Base-by-base conservation (phyloP, 176 grass and related monocot genomes). In the Aegilops longissima region DNA sequence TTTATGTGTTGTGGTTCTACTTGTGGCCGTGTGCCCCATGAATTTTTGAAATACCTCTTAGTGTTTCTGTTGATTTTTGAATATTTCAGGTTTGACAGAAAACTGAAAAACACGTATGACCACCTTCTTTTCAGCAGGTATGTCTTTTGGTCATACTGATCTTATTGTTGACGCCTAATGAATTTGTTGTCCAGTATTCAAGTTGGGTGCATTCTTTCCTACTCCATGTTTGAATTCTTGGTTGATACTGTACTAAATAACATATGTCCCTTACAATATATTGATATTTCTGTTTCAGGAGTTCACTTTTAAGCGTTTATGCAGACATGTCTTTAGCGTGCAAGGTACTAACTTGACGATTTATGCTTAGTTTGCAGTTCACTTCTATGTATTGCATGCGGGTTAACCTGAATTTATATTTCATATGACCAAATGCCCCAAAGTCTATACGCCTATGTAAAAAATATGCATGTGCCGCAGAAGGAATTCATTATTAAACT, bases 41-140 rank as follows among this genome's bases (percentile, higher is more conserved):
- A 35, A 75, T 87, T 77, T 29, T 39, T 40, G 34, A 77, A 58
- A 27, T 51, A 62, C 56, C 44, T 45, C 76, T 79, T 40, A 74
- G 36, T 84, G 29, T 61, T 71, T 86, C 11, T 88, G 49, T 83
- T 88, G 66, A 39, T 88, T 83, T 88, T 83, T 69, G 12, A 84
- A 80, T 63, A 54, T 86, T 71, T 56, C 90, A 99, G 94, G 94
- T 99, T 99, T 90, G 94, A 99, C 86, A 94, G 90, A 79, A 96
- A 96, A 84, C 87, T 99, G 59, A 99, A 99, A 72, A 96, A 99
- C 77, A 93, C 94, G 40, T 99, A 91, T 47, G 94, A 96, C 82
- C 90, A 99, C 79, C 94, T 99, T 85, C 89, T 99, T 86, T 99
- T 99, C 79, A 99, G 97, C 94, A 96, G 97, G 97, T 96, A 31